These are phyloP conservation scores for Zasmidium angulare DNA, from an alignment of 2,329 filamentous ascomycete species.

Conservation along the genomic window DNA sequence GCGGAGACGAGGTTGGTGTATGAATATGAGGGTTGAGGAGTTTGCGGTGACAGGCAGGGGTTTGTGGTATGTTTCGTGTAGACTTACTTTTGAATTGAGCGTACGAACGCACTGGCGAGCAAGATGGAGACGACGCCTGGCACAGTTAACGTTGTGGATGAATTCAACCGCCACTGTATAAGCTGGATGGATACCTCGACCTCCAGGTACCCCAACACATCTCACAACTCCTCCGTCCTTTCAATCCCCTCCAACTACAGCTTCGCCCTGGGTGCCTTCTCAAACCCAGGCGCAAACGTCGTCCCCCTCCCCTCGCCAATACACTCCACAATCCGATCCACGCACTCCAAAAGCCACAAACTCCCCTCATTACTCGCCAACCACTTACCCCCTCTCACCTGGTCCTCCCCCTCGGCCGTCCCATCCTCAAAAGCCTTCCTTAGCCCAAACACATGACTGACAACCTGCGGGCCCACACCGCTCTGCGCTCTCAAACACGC, in stretches of 20 bases:
- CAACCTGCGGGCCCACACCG: constrained; percentile 78
- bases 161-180: too few species aligned
- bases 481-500: constrained; percentile 75
- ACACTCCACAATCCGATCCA: constrained; percentile 60
- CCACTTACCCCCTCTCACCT: constrained; percentile 62
- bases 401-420: constrained; percentile 50
- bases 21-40: constrained; percentile 13
- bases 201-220: too few species aligned
- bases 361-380: constrained; percentile 65
- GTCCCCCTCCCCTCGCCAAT: constrained; percentile 51
- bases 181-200: too few species aligned
- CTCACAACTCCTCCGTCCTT: too few species aligned
- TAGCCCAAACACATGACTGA: constrained; percentile 78
- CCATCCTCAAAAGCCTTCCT: constrained; percentile 74
- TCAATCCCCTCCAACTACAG: constrained; percentile 23
- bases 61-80: too few species aligned
- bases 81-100: too few species aligned
- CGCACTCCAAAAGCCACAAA: constrained; percentile 61
- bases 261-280: constrained; percentile 43
- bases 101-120: too few species aligned
- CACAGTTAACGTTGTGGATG: too few species aligned
- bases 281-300: constrained; percentile 56
- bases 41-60: background rate
- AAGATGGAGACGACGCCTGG: too few species aligned
- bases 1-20: constrained; percentile 33